A percentile compares a stretch with the other conserved stretches of the same genome.
Evolutionary conservation across 306 rosid species (phyloP).

Genomic region (Arachis hypogaea): DNA sequence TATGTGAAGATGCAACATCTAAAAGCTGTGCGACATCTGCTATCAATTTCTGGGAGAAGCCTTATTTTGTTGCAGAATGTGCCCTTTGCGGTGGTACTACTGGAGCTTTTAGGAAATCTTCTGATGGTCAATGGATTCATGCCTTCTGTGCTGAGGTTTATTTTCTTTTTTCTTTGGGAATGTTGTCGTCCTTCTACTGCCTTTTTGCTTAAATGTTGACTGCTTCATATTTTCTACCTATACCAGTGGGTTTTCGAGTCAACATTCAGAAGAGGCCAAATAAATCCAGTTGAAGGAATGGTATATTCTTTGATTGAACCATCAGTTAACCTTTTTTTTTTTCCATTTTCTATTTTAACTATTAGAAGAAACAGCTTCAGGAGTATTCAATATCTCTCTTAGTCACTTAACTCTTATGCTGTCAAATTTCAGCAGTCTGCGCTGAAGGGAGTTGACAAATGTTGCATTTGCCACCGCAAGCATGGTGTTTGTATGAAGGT

Average conservation of each 20-base stretch:
- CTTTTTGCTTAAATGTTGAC: constrained; percentile 17
- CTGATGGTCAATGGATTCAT: constrained; percentile 97
- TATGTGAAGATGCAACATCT: constrained; percentile 76
- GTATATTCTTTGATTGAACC: constrained; percentile 54
- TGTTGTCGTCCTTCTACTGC: not conserved
- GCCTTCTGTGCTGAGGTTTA: constrained; percentile 97
- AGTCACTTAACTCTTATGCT: constrained; percentile 12
- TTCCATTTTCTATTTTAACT: not conserved
- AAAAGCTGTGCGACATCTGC: constrained; percentile 57
- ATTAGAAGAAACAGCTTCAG: not conserved
- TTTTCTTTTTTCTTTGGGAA: constrained; percentile 7
- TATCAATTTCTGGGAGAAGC: constrained; percentile 84
- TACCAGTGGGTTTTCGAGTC: constrained; percentile 90
- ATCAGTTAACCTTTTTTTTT: not conserved
- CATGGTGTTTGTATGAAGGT: constrained; percentile 92
- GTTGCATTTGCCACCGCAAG: constrained; percentile 75
- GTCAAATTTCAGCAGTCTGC: constrained; percentile 60
- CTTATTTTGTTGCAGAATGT: constrained; percentile 76
- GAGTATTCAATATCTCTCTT: constrained; percentile 9
- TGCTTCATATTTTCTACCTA: constrained; percentile 21
- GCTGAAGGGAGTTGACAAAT: constrained; percentile 63
- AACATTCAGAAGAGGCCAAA: constrained; percentile 87
- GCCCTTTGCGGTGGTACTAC: constrained; percentile 87
- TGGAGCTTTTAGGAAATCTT: constrained; percentile 93
- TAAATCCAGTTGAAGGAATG: constrained; percentile 78